Evolutionary conservation across 1,284 basidiomycete species (phyloP), one percentile per base, ranked within the genome.

Genomic region (Trametes polyzona): DNA sequence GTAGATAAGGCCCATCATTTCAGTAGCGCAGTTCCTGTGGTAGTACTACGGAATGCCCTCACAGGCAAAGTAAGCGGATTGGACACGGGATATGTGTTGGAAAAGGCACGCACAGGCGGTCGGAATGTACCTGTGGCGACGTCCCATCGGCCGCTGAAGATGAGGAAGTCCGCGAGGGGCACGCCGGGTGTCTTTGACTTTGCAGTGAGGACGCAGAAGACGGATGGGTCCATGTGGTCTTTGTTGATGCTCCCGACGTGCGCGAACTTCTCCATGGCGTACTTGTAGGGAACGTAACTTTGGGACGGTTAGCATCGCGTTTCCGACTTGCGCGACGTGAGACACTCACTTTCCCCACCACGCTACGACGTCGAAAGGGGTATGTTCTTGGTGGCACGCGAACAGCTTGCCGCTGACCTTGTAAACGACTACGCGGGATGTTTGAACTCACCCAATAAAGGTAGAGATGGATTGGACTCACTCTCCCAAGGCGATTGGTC

Each of bases 201-300:
- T 21, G 81, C 84, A 1, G 84, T 87, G 54, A 87, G 76, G 44
- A 87, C 82, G 58, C 83, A 85, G 73, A 86, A 86, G 57, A 84
- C 80, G 11, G 83, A 86, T 11, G 82, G 86, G 68, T 84, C 86
- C 66, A 82, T 80, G 69, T 83, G 85, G 69, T 85, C 86, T 68
- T 81, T 84, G 32, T 82, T 81, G 64, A 89, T 84, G 53, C 81
- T 83, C 29, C 87, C 87, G 53, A 88, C 81, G 60, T 80, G 79
- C 66, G 83, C 76, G 72, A 89, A 90, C 67, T 86, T 86, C 66
- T 80, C 78, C 67, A 88, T 70, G 32, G 82, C 83, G 67, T 90
- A 89, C 69, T 88, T 88, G 75, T 86, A 89, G 1, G 87, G 87
- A 2, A 87, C 78, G 64, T 89, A 89, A 72, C 86, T 88, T 54